Evolutionary conservation across 2,329 filamentous ascomycete species (phyloP).

Genomic region (Sporothrix luriei): DNA sequence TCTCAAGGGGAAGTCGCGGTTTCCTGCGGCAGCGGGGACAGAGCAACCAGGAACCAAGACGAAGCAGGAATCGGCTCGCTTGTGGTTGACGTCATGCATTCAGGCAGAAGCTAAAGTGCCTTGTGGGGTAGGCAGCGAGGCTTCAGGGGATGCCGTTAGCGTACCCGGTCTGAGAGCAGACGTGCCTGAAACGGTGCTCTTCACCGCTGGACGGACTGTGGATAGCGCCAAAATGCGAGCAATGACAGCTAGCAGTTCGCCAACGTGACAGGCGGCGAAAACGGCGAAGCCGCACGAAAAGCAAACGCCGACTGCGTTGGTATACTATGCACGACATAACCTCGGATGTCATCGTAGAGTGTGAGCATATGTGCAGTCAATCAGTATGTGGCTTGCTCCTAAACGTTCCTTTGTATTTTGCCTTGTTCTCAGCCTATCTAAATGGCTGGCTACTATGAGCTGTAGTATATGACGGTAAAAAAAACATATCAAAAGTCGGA

Average conservation of each 20-base stretch:
- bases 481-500: background rate
- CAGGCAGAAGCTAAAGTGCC: background rate
- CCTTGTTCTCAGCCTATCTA: background rate
- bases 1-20: background rate
- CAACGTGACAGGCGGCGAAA: background rate
- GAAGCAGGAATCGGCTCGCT: slow-evolving; percentile 13
- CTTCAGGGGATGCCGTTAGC: slow-evolving; percentile 5
- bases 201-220: background rate
- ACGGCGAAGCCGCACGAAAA: background rate
- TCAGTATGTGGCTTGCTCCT: background rate
- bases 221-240: background rate
- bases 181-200: background rate
- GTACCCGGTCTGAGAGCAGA: background rate
- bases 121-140: background rate
- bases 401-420: slow-evolving; percentile 8
- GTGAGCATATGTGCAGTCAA: background rate
- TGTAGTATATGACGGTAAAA: background rate
- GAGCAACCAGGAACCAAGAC: slow-evolving; percentile 12
- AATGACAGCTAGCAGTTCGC: slow-evolving; percentile 20
- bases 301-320: background rate
- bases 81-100: slow-evolving; percentile 26
- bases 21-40: background rate
- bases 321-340: background rate
- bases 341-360: background rate
- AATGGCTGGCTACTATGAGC: background rate